These are phyloP conservation scores for Excoecaria agallocha DNA, from an alignment of 345 rosid genomes.

Conservation along the genomic window DNA sequence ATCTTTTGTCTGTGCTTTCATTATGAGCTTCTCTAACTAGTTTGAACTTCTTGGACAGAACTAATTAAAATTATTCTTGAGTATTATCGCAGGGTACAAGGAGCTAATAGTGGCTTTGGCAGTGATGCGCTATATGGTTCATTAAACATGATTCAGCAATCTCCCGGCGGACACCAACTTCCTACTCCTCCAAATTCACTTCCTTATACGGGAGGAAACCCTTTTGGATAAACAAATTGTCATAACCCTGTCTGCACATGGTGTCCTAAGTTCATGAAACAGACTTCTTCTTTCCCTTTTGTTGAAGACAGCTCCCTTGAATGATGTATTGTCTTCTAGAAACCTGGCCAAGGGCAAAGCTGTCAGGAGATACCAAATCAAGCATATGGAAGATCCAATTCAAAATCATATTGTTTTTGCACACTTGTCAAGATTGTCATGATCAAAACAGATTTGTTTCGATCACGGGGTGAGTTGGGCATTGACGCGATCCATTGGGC, in stretches of 20 bases:
- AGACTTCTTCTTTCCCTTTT: too few species aligned
- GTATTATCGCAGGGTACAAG: slow-evolving; percentile 38
- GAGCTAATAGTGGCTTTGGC: slow-evolving; percentile 25
- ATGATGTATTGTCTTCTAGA: slow-evolving; percentile 2
- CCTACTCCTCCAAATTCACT: slow-evolving; percentile 33
- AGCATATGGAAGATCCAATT: background rate
- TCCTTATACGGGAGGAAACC: slow-evolving; percentile 50
- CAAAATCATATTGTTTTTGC: too few species aligned
- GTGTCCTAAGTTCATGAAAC: background rate
- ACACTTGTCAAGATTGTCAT: too few species aligned
- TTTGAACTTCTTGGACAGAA: too few species aligned
- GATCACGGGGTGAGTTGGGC: too few species aligned
- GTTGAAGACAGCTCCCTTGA: background rate
- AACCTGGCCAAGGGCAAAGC: background rate
- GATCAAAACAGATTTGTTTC: too few species aligned
- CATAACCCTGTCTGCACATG: background rate
- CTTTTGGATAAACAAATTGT: slow-evolving; percentile 41
- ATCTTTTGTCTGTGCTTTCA: too few species aligned
- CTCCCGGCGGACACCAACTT: slow-evolving; percentile 32
- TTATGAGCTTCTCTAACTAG: too few species aligned
- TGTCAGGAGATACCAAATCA: background rate
- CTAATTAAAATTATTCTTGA: background rate
- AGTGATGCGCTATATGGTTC: slow-evolving; percentile 22
- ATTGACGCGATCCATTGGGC: too few species aligned
- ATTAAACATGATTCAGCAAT: slow-evolving; percentile 25